A percentile compares a stretch with the other conserved stretches of the same genome.
Evolutionary conservation across 2,329 filamentous ascomycete species (phyloP).

Genomic region (Sporothrix luriei): DNA sequence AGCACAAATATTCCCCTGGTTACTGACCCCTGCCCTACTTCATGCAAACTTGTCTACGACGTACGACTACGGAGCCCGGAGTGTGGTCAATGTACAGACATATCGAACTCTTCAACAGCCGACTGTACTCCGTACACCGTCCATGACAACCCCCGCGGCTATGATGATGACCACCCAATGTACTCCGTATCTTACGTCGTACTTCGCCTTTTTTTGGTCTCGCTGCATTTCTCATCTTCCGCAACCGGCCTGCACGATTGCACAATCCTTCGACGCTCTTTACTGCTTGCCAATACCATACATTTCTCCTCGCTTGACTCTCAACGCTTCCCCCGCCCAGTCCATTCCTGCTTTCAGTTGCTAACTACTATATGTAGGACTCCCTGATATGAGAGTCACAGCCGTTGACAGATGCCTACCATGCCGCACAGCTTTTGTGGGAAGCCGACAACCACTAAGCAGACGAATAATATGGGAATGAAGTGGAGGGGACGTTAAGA

Average conservation of each 20-base stretch:
- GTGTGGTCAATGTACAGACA: slow-evolving; percentile 18
- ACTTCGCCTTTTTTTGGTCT: slow-evolving; percentile 3
- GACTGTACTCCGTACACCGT: not conserved
- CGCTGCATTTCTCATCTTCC: not conserved
- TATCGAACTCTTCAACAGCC: slow-evolving; percentile 3
- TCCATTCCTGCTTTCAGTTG: slow-evolving; percentile 15
- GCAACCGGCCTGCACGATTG: not conserved
- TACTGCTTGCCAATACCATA: not conserved
- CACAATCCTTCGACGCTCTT: slow-evolving; percentile 16
- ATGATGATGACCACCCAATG: slow-evolving; percentile 1
- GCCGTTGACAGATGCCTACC: slow-evolving; percentile 15
- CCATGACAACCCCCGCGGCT: not conserved
- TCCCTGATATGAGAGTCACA: slow-evolving; percentile 17
- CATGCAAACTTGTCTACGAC: slow-evolving; percentile 24
- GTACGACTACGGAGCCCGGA: slow-evolving; percentile 1
- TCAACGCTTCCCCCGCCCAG: not conserved
- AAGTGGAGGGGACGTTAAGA: not conserved
- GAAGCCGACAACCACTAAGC: not conserved
- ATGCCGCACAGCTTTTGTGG: slow-evolving; percentile 22
- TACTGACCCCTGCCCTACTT: slow-evolving; percentile 28
- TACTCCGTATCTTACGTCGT: not conserved
- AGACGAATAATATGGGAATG: not conserved
- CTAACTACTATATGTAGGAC: too few species aligned
- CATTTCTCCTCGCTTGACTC: not conserved
- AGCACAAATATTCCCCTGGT: slow-evolving; percentile 8